Evolutionary conservation across 1,139 yeast species (phyloP), one percentile per base, ranked within the genome.

Genomic region (Taphrina communis): DNA sequence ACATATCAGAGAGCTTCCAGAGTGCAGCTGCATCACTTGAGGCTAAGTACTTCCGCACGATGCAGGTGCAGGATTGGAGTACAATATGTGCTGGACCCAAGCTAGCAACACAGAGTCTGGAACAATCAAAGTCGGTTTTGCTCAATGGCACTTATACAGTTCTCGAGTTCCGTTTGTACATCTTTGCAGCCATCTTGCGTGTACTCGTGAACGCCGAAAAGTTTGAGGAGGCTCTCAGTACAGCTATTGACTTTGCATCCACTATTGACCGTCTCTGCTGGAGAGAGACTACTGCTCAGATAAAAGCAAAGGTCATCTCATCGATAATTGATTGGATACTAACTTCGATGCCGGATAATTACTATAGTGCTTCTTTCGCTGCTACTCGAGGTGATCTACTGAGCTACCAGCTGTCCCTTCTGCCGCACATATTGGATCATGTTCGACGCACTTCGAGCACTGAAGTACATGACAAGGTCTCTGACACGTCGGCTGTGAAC

Each of bases 351-450:
- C 58, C 58, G 9, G 14, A 35, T 19, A 14, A 53, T 25, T 17
- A n/a, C 42, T 53, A 53, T 19, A 12, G 44, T 35, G 12, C 7
- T 8, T 44, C 17, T 11, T 35, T 53, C 36, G 41, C 58, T n/a
- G 58, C 42, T 19, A 7, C 41, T 17, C n/a, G 42, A 36, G 58
- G 58, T 11, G 58, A 53, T 38, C 25, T 53, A 17, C 19, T n/a
- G 7, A 35, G 7, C 17, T 53, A 36, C 44, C 14, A 21, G 12
- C 31, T 50, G 36, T 21, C 36, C 9, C 36, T 50, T 11, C 2
- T 44, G 8, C 8, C 19, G 48, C 31, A 25, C 31, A 25, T 25
- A 4, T 25, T 4, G 31, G 31, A 25, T 4, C 48, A 44, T 39
- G 42, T 39, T 11, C 14, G n/a, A 12, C n/a, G 17, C 8, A 44